Evolutionary conservation across 805 yeast species (phyloP).

Genomic region (Saccharomyces paradoxus): DNA sequence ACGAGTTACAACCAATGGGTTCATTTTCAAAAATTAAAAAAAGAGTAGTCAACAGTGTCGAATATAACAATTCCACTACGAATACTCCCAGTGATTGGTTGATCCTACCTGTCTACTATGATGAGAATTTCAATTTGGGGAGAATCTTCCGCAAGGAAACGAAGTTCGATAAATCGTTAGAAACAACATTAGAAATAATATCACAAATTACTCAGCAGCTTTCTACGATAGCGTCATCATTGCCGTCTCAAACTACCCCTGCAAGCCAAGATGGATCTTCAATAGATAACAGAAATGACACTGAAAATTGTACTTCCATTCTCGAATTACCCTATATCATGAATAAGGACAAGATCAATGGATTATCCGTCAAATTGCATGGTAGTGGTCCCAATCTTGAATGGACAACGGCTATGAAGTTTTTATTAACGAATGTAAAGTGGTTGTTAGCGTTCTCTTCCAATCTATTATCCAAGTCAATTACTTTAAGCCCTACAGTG

Average conservation of each 20-base stretch:
- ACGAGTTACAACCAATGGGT: conserved; percentile 72
- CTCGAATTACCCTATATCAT: conserved; percentile 71
- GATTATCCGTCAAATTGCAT: conserved; percentile 62
- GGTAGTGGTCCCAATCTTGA: conserved; percentile 56
- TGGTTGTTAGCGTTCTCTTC: conserved; percentile 83
- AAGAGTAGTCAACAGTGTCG: conserved; percentile 10
- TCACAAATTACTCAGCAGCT: conserved; percentile 20
- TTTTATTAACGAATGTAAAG: conserved; percentile 66
- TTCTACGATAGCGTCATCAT: conserved; percentile 19
- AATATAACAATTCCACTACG: conserved; percentile 26
- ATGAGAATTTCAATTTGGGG: conserved; percentile 65
- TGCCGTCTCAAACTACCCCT: background rate
- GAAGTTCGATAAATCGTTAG: conserved; percentile 73
- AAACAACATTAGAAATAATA: conserved; percentile 48
- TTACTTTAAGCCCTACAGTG: background rate
- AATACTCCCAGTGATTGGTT: conserved; percentile 32
- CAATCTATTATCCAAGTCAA: conserved; percentile 7
- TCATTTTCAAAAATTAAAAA: conserved; percentile 64
- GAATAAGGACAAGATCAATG: conserved; percentile 65
- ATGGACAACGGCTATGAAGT: conserved; percentile 88
- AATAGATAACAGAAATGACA: background rate
- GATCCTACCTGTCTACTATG: conserved; percentile 53
- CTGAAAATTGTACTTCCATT: conserved; percentile 6
- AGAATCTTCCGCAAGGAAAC: conserved; percentile 59
- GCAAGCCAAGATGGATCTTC: background rate